phyloP scores from a whole-genome alignment of 768 basidiomycete genomes.

The Xerocomellus intermedius region DNA sequence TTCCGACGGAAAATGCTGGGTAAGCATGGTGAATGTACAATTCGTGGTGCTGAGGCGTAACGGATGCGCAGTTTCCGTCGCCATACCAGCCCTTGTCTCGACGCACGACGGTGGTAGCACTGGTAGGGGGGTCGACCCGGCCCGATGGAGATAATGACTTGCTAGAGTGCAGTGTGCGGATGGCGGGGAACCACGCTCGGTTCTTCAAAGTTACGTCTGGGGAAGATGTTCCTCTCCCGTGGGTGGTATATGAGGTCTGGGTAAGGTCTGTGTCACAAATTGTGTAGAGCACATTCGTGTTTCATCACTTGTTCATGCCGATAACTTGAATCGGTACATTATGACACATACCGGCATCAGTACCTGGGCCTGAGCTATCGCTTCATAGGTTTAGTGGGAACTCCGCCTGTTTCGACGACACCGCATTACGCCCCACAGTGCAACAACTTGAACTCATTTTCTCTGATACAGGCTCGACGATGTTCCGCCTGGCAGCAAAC shows the following conservation, averaged over 20 bases:
- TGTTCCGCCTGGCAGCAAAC: constrained; percentile 25
- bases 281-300: constrained; percentile 3
- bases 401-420: constrained; percentile 20
- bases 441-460: constrained; percentile 1
- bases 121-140: not conserved
- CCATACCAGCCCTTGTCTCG: constrained; percentile 9
- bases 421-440: constrained; percentile 1
- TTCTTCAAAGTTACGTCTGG: constrained; percentile 32
- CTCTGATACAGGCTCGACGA: constrained; percentile 8
- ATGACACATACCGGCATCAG: no score
- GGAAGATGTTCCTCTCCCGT: constrained; percentile 29
- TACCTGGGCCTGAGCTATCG: not conserved
- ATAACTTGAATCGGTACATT: no score
- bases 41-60: not conserved
- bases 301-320: not conserved
- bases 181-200: constrained; percentile 19
- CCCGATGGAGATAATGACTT: constrained; percentile 3
- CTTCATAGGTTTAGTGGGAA: constrained; percentile 1
- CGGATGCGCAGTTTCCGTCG: constrained; percentile 14
- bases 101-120: not conserved
- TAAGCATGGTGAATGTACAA: constrained; percentile 15
- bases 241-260: constrained; percentile 45
- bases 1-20: constrained; percentile 33
- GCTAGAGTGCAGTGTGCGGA: constrained; percentile 28
- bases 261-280: constrained; percentile 23